Conservation (phyloP, 2,329 filamentous ascomycete genomes). For the Alternaria arborescens region DNA sequence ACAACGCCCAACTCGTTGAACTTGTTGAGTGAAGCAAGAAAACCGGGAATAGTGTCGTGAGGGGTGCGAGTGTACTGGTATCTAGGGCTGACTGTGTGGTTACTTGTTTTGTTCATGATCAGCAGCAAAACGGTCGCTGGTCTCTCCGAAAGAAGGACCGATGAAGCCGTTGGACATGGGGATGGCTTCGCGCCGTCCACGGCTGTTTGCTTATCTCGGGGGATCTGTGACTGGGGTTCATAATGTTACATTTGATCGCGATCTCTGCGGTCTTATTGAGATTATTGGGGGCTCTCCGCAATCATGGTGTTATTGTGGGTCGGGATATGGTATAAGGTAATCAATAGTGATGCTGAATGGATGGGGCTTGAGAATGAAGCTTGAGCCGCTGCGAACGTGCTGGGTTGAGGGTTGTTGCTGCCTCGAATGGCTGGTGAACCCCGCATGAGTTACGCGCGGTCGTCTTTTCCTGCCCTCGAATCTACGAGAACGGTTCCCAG, state of each 20-base stretch:
- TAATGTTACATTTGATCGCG: not conserved
- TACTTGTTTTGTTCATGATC: constrained; percentile 4
- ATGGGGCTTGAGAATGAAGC: not conserved
- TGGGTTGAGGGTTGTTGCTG: not conserved
- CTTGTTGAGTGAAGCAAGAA: not conserved
- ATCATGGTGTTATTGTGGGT: not conserved
- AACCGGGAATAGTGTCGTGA: not conserved
- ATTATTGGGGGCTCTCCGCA: not conserved
- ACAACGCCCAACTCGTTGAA: not conserved
- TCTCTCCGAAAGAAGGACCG: constrained; percentile 3
- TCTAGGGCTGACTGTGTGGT: constrained; percentile 4
- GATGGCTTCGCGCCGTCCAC: not conserved
- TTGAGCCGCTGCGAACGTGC: not conserved
- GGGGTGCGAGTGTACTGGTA: not conserved
- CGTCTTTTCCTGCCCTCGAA: not conserved
- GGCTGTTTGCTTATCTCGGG: constrained; percentile 4
- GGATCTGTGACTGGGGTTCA: constrained; percentile 4
- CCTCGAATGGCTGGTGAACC: not conserved
- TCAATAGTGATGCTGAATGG: constrained; percentile 1
- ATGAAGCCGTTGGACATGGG: constrained; percentile 4
- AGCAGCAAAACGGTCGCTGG: constrained; percentile 1
- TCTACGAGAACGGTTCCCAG: not conserved
- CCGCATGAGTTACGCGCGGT: not conserved
- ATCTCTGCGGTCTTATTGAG: not conserved
- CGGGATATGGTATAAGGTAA: not conserved